phyloP scores from a whole-genome alignment of 139 green algal species.

The Auxenochlorella pyrenoidosa region DNA sequence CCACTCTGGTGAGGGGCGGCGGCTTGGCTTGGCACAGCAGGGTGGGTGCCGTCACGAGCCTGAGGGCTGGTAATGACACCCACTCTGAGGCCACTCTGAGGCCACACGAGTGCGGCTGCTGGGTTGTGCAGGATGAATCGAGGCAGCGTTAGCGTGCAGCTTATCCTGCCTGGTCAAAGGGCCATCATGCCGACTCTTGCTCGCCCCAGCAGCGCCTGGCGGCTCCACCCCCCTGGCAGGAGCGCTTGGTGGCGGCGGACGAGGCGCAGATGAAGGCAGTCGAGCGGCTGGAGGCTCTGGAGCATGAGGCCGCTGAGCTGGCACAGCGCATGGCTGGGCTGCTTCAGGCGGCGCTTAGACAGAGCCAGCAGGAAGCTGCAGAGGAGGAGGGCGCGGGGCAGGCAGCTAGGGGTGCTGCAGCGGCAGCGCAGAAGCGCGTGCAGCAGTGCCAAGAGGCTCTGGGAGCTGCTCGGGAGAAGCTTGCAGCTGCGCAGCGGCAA shows the following conservation, averaged over 20 bases:
- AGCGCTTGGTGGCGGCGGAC: neutral
- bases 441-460: neutral
- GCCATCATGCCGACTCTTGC: too few relatives aligned
- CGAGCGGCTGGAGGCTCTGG: neutral
- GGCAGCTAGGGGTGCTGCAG: too few relatives aligned
- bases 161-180: too few relatives aligned
- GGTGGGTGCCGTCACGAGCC: too few relatives aligned
- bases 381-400: neutral
- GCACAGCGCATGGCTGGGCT: neutral
- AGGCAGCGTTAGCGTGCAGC: too few relatives aligned
- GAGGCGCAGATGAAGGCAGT: slow-evolving; percentile 4
- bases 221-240: neutral
- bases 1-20: neutral
- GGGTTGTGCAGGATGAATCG: too few relatives aligned
- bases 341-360: neutral
- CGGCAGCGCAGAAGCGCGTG: neutral
- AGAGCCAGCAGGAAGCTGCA: neutral
- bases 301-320: neutral
- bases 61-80: too few relatives aligned
- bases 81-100: too few relatives aligned
- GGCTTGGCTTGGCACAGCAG: neutral
- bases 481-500: neutral
- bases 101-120: too few relatives aligned
- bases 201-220: too few relatives aligned
- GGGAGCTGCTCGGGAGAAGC: neutral